Base-by-base conservation (phyloP, 495 filamentous ascomycete species). In the Aspergillus carlsbadensis region DNA sequence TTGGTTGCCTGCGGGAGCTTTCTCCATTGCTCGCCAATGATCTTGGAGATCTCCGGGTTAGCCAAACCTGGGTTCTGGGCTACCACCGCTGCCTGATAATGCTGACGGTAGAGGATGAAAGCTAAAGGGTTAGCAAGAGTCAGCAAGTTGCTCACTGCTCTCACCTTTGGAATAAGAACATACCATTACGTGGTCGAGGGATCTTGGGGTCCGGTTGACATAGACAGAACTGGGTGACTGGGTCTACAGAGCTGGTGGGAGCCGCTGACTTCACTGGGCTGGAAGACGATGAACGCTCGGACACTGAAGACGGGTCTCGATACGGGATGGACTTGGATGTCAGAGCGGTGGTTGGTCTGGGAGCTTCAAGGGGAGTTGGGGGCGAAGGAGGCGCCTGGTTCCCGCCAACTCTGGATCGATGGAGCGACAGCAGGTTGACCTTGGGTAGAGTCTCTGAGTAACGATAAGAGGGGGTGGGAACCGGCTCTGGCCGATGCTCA, bases 11-110 rank as follows among this genome's bases (percentile, higher is more conserved):
- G 78, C 5, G 86, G 75, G 58, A 91, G 83, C 57, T 82, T 77
- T 56, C 85, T 82, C 94, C 94, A 98, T 81, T 91, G 86, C 65
- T 92, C 87, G 40, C 95, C 94, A 64, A 98, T 96, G 61, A 97
- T 94, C 73, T 98, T 98, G 35, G 94, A 98, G 56, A 98, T 96
- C 46, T 98, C 92, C 5, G 94, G 94, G 71, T 98, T 98, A 33
- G 95, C 85, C 59, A 96, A 83, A 39, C 92, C 91, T 6, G 92
- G 94, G 65, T 97, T 80, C 62, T 89, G 84, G 10, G 85, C 79
- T 7, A 93, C 88, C 10, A 97, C 88, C 8, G 81, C 74, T 6
- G 86, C 84, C 74, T 98, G 94, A 65, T 94, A 86, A 70, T 95
- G 90, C 68, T 98, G 94, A 26, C 94, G 89, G 74, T 96, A 98